phyloP scores from a whole-genome alignment of 1,284 basidiomycete species.

The Leccinum griseonigrum region DNA sequence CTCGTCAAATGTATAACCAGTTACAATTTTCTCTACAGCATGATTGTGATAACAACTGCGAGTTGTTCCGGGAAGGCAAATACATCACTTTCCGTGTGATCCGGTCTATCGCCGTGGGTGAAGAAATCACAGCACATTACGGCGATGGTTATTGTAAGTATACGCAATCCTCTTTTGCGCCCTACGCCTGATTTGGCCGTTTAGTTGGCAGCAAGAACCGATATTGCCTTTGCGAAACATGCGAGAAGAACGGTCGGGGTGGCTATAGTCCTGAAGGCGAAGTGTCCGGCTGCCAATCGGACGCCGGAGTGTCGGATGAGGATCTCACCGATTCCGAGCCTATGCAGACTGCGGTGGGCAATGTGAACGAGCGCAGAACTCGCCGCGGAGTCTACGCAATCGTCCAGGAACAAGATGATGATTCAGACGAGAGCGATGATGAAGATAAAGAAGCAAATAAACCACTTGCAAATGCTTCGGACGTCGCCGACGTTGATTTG shows the following conservation, averaged over 20 bases:
- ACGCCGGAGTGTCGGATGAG: slow-evolving; percentile 44
- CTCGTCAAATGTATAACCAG: slow-evolving; percentile 15
- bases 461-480: slow-evolving; percentile 44
- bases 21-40: slow-evolving; percentile 52
- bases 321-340: slow-evolving; percentile 41
- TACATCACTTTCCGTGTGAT: slow-evolving; percentile 89
- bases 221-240: slow-evolving; percentile 88
- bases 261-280: slow-evolving; percentile 69
- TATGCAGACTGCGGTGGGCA: slow-evolving; percentile 38
- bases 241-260: slow-evolving; percentile 73
- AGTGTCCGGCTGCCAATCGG: slow-evolving; percentile 42
- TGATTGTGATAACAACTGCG: slow-evolving; percentile 88
- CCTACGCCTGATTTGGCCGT: slow-evolving; percentile 18
- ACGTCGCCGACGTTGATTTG: slow-evolving; percentile 49
- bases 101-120: slow-evolving; percentile 75
- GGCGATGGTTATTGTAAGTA: slow-evolving; percentile 80
- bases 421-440: slow-evolving; percentile 52
- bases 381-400: slow-evolving; percentile 75
- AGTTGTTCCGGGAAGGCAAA: slow-evolving; percentile 81
- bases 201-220: slow-evolving; percentile 83
- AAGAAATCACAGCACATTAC: slow-evolving; percentile 86
- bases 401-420: slow-evolving; percentile 54
- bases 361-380: slow-evolving; percentile 72
- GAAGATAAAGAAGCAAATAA: slow-evolving; percentile 46
- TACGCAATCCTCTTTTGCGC: slow-evolving; percentile 6